Evolutionary conservation across 495 filamentous ascomycete genomes (phyloP).

Genomic region (Diplogelasinospora grovesii): DNA sequence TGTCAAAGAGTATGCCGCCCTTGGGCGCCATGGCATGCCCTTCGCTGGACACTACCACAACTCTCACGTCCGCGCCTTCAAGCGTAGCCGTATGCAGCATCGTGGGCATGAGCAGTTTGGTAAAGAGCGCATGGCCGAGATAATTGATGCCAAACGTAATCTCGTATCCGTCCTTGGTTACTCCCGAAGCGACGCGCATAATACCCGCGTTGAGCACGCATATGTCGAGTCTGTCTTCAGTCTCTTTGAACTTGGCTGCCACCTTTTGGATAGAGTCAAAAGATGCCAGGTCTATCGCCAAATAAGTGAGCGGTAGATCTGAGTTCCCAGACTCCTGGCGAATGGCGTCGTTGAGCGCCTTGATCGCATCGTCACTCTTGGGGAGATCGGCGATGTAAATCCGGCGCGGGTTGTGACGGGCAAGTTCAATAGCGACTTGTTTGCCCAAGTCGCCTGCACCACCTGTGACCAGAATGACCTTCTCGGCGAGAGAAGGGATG

Average conservation of each 20-base stretch:
- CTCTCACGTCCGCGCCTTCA: slow-evolving; percentile 30
- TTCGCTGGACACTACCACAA: slow-evolving; percentile 34
- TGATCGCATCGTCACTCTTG: slow-evolving; percentile 10
- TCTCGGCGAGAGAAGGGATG: slow-evolving; percentile 28
- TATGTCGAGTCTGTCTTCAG: slow-evolving; percentile 34
- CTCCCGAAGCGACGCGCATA: slow-evolving; percentile 46
- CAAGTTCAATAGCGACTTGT: slow-evolving; percentile 54
- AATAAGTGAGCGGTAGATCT: slow-evolving; percentile 11
- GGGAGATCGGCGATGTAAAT: slow-evolving; percentile 52
- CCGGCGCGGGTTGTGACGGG: slow-evolving; percentile 42
- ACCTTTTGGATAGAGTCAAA: slow-evolving; percentile 23
- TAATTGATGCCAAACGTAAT: slow-evolving; percentile 66
- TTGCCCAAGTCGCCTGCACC: slow-evolving; percentile 62
- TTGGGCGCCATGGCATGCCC: slow-evolving; percentile 29
- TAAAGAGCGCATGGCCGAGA: slow-evolving; percentile 60
- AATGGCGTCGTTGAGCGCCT: slow-evolving; percentile 7
- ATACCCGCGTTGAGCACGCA: slow-evolving; percentile 57
- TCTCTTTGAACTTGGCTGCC: slow-evolving; percentile 10
- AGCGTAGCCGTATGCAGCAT: slow-evolving; percentile 44
- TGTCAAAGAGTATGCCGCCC: slow-evolving; percentile 31
- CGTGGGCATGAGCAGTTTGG: slow-evolving; percentile 52
- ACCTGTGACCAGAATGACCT: slow-evolving; percentile 57
- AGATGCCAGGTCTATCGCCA: slow-evolving; percentile 33
- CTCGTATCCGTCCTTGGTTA: slow-evolving; percentile 61
- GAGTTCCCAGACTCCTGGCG: neutral